A percentile compares a stretch with the other conserved stretches of the same genome.
phyloP scores from a whole-genome alignment of 768 basidiomycete species.

The Mycena maculata region DNA sequence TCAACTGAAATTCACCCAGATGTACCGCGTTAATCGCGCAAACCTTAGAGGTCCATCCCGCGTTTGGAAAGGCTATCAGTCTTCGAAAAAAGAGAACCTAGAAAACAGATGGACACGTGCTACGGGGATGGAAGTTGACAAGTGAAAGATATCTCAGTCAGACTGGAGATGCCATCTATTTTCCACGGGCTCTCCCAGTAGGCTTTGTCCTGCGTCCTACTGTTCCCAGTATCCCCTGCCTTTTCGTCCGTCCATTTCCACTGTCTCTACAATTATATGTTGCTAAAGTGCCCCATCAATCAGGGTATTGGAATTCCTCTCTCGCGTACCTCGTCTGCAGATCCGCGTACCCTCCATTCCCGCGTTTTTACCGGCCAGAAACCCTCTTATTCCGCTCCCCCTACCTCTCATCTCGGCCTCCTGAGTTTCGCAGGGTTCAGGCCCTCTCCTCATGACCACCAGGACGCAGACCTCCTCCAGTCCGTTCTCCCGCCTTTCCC shows the following conservation, averaged over 20 bases:
- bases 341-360: not conserved
- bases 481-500: slow-evolving; percentile 27
- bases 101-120: too few species aligned
- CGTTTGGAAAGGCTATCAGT: too few species aligned
- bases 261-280: not conserved
- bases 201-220: not conserved
- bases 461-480: slow-evolving; percentile 31
- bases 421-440: slow-evolving; percentile 20
- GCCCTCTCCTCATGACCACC: slow-evolving; percentile 23
- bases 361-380: not conserved
- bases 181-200: not conserved
- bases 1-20: not conserved
- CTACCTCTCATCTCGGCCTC: slow-evolving; percentile 21
- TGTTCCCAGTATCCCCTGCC: not conserved
- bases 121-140: not conserved
- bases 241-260: slow-evolving; percentile 8
- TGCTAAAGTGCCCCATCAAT: slow-evolving; percentile 18
- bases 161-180: not conserved
- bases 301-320: too few species aligned
- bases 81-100: too few species aligned
- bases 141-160: not conserved
- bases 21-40: too few species aligned
- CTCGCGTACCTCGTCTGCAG: slow-evolving; percentile 1
- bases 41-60: too few species aligned
- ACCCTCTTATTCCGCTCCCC: not conserved